phyloP scores from a whole-genome alignment of 345 rosid species.

The Physaria fendleri region DNA sequence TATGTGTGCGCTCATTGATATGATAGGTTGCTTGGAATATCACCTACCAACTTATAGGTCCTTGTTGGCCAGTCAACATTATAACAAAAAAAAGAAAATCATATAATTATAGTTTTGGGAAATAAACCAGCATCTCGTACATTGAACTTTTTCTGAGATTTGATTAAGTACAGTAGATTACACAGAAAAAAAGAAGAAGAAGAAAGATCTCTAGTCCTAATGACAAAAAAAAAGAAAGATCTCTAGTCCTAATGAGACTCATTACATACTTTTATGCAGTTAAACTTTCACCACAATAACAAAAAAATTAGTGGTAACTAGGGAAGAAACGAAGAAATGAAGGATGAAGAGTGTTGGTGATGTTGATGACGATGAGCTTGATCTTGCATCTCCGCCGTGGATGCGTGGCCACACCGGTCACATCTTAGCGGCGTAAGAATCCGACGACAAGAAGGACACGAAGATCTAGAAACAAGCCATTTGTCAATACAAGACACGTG shows the following conservation, averaged over 20 bases:
- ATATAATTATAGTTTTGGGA: background rate
- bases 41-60: too few species aligned
- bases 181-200: background rate
- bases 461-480: slow-evolving; percentile 53
- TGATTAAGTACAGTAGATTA: slow-evolving; percentile 5
- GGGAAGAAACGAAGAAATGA: slow-evolving; percentile 27
- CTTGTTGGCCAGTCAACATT: too few species aligned
- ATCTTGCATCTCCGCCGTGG: slow-evolving; percentile 16
- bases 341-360: slow-evolving; percentile 14
- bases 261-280: background rate
- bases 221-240: background rate
- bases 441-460: slow-evolving; percentile 72
- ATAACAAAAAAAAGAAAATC: too few species aligned
- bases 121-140: background rate
- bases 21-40: too few species aligned
- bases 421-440: slow-evolving; percentile 34
- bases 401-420: slow-evolving; percentile 21
- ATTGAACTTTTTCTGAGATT: slow-evolving; percentile 13
- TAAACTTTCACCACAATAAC: background rate
- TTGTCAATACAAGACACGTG: slow-evolving; percentile 58
- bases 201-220: slow-evolving; percentile 3
- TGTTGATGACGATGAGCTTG: slow-evolving; percentile 19
- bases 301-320: background rate
- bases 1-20: too few species aligned
- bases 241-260: slow-evolving; percentile 15